Conservation (phyloP, 306 rosid genomes). For the Lathyrus sativus region DNA sequence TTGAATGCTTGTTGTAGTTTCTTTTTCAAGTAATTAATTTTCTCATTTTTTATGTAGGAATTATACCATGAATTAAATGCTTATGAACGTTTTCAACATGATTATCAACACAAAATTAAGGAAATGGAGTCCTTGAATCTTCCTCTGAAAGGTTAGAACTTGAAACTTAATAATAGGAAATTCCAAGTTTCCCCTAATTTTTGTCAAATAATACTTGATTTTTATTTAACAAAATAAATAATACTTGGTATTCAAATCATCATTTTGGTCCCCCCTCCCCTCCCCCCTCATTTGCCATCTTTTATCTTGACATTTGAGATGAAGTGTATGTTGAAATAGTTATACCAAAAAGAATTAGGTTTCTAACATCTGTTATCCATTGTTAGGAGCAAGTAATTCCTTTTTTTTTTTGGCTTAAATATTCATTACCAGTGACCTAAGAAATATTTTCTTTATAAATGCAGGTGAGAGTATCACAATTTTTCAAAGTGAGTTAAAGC, state of each 20-base stretch:
- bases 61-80: constrained; percentile 76
- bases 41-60: constrained; percentile 53
- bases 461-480: constrained; percentile 78
- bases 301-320: constrained; percentile 25
- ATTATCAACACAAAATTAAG: constrained; percentile 66
- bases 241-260: background rate
- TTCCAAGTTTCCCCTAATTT: background rate
- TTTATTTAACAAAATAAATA: background rate
- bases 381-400: background rate
- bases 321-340: background rate
- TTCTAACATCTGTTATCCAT: constrained; percentile 17
- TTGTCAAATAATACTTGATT: background rate
- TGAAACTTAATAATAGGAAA: constrained; percentile 24
- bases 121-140: constrained; percentile 75
- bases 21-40: constrained; percentile 37
- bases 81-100: constrained; percentile 84
- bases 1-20: constrained; percentile 8
- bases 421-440: constrained; percentile 17
- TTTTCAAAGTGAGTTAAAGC: constrained; percentile 77
- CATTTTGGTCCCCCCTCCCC: background rate
- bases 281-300: background rate
- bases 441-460: constrained; percentile 40
- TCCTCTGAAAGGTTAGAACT: constrained; percentile 77
- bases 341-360: constrained; percentile 7
- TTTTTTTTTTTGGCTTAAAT: constrained; percentile 1